These are phyloP conservation scores for Boletus sp. DNA, from an alignment of 768 basidiomycete species.

Conservation along the genomic window DNA sequence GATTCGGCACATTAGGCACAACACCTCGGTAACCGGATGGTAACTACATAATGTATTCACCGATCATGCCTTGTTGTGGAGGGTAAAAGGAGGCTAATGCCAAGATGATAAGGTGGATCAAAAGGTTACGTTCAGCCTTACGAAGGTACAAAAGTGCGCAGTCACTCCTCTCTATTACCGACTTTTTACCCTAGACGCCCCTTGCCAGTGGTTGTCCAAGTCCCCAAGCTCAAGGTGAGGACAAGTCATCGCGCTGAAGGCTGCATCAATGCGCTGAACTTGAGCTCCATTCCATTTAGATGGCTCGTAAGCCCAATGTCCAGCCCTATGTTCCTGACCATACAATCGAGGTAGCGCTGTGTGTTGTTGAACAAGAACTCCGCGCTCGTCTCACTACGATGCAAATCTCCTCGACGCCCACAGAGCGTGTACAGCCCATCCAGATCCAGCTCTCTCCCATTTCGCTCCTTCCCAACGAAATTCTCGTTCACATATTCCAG, in stretches of 20 bases:
- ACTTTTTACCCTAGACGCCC: not conserved
- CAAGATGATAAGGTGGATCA: not conserved
- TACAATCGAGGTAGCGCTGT: not conserved
- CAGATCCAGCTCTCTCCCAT: constrained; percentile 18
- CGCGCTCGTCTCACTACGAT: not conserved
- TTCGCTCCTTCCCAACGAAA: constrained; percentile 18
- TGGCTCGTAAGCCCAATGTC: not conserved
- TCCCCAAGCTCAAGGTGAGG: not conserved
- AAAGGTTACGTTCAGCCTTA: constrained; percentile 1
- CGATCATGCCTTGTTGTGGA: not conserved
- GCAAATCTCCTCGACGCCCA: not conserved
- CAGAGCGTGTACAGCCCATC: not conserved
- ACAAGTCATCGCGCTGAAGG: no score
- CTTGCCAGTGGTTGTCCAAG: not conserved
- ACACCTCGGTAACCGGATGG: not conserved
- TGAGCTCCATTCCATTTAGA: not conserved
- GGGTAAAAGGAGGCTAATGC: not conserved
- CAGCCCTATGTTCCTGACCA: not conserved
- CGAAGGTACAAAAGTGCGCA: not conserved
- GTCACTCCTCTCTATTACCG: not conserved
- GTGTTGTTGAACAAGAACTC: not conserved
- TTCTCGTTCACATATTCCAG: constrained; percentile 14
- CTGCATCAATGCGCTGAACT: not conserved
- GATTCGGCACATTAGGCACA: not conserved
- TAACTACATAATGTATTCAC: not conserved